Conservation (phyloP, 2,329 filamentous ascomycete species). For the Botrytis aclada region DNA sequence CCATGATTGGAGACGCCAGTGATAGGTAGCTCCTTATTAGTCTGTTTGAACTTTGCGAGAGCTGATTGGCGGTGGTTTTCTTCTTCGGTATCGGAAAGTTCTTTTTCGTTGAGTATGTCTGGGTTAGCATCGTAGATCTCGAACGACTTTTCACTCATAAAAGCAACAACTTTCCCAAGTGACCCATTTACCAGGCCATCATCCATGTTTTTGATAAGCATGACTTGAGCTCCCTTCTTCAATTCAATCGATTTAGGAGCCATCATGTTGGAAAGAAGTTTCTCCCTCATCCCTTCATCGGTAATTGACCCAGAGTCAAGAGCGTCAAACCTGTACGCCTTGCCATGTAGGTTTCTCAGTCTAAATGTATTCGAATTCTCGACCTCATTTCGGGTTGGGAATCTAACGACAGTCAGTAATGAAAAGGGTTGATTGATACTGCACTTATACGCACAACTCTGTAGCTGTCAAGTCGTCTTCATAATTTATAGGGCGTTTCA, state of each 20-base stretch:
- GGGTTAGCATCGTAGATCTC: conserved; percentile 57
- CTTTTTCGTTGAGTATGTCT: conserved; percentile 49
- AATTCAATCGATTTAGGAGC: conserved; percentile 76
- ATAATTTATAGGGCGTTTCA: conserved; percentile 69
- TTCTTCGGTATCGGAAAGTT: conserved; percentile 44
- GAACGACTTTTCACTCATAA: conserved; percentile 69
- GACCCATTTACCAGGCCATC: conserved; percentile 92
- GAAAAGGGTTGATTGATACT: conserved; percentile 1
- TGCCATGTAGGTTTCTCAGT: conserved; percentile 69
- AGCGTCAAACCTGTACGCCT: conserved; percentile 66
- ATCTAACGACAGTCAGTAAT: conserved; percentile 47
- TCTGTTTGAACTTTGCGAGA: conserved; percentile 41
- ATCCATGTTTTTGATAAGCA: conserved; percentile 99
- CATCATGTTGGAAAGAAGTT: conserved; percentile 86
- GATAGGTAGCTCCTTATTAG: conserved; percentile 37
- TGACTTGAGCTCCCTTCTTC: conserved; percentile 92
- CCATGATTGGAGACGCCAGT: conserved; percentile 42
- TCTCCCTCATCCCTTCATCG: conserved; percentile 69
- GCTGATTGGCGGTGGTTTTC: conserved; percentile 29
- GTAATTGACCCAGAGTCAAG: conserved; percentile 66
- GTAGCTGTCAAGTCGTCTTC: conserved; percentile 77
- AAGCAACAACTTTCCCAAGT: conserved; percentile 77
- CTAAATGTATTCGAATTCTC: conserved; percentile 78
- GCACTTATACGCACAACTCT: conserved; percentile 59
- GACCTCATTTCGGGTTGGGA: conserved; percentile 86